phyloP scores from a whole-genome alignment of 148 eudicot genomes.

The Mesembryanthemum crystallinum region DNA sequence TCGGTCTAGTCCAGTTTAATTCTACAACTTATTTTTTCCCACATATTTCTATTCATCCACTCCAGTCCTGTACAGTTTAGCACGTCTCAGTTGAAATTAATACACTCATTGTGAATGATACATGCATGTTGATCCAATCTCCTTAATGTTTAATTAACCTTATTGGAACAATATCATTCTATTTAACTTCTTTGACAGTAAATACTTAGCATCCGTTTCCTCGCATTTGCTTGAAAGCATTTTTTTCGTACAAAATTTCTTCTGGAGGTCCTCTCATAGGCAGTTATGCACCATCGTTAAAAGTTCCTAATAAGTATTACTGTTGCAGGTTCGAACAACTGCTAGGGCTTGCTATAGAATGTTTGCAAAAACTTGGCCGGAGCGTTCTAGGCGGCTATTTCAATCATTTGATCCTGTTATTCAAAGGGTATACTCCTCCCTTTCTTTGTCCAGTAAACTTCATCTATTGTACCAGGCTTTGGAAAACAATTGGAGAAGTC shows the following conservation, averaged over 20 bases:
- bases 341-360: slow-evolving; percentile 96
- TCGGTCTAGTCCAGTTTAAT: too few species aligned
- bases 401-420: slow-evolving; percentile 87
- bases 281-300: neutral
- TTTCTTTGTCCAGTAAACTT: slow-evolving; percentile 4
- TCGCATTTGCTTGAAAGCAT: neutral
- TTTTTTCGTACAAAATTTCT: neutral
- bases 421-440: slow-evolving; percentile 62
- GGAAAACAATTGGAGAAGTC: neutral
- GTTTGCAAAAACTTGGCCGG: slow-evolving; percentile 99
- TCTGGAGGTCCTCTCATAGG: neutral
- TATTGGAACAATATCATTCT: neutral
- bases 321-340: slow-evolving; percentile 79
- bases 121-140: neutral
- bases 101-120: neutral
- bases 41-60: too few species aligned
- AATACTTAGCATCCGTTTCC: neutral
- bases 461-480: neutral
- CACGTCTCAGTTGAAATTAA: too few species aligned
- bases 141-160: neutral
- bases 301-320: neutral
- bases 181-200: neutral
- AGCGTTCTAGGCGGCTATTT: slow-evolving; percentile 83
- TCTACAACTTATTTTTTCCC: too few species aligned
- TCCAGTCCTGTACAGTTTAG: too few species aligned